phyloP scores from a whole-genome alignment of 2,329 filamentous ascomycete genomes.

The Hymenoscyphus fraxineus region DNA sequence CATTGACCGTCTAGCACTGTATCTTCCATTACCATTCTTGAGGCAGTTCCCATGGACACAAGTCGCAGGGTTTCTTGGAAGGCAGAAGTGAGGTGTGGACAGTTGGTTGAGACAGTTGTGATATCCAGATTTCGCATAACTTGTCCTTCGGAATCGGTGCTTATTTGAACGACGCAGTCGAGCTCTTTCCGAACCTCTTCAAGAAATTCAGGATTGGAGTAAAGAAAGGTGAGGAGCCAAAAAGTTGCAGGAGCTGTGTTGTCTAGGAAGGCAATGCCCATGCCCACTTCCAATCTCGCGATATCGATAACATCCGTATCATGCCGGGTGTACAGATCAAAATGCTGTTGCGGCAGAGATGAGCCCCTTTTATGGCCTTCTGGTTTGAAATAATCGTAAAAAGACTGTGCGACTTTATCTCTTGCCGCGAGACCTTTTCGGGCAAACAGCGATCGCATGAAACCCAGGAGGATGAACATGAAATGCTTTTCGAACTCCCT shows the following conservation, averaged over 20 bases:
- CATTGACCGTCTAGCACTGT: constrained; percentile 34
- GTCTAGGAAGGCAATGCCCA: constrained; percentile 39
- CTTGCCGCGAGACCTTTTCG: constrained; percentile 35
- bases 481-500: constrained; percentile 2
- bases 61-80: constrained; percentile 42
- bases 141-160: too few species aligned
- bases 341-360: constrained; percentile 36
- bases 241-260: constrained; percentile 41
- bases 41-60: constrained; percentile 37
- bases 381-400: constrained; percentile 39
- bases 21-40: constrained; percentile 38
- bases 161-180: background rate
- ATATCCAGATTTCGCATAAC: constrained; percentile 21
- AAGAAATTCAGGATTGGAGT: constrained; percentile 35
- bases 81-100: constrained; percentile 39
- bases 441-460: constrained; percentile 8
- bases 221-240: constrained; percentile 40
- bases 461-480: background rate
- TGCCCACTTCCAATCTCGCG: constrained; percentile 41
- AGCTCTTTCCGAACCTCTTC: constrained; percentile 29
- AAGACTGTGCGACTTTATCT: constrained; percentile 35
- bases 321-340: constrained; percentile 32
- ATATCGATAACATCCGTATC: constrained; percentile 37
- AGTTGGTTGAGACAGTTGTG: constrained; percentile 21
- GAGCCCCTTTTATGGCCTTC: constrained; percentile 39